Evolutionary conservation across 345 rosid genomes (phyloP).

Genomic region (Pistacia atlantica): DNA sequence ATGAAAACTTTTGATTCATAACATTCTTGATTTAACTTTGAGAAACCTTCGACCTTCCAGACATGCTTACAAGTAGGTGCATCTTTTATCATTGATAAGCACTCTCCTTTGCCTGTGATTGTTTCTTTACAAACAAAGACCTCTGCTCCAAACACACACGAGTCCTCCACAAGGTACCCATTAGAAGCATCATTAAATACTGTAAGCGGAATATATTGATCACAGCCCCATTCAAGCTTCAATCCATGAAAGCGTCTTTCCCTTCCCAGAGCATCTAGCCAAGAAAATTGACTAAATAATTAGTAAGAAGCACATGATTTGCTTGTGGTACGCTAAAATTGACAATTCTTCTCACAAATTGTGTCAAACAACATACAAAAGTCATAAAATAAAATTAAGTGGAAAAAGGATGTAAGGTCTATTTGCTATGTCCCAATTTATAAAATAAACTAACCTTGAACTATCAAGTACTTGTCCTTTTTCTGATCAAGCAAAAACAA

Average conservation of each 20-base stretch:
- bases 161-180: conserved; percentile 44
- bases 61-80: conserved; percentile 5
- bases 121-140: conserved; percentile 42
- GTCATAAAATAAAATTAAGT: background rate
- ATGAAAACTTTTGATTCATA: background rate
- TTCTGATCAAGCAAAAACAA: conserved; percentile 53
- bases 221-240: conserved; percentile 47
- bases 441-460: conserved; percentile 33
- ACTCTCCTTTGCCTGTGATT: conserved; percentile 36
- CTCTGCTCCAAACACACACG: conserved; percentile 47
- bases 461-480: conserved; percentile 31
- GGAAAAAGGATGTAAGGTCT: background rate
- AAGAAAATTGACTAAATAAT: conserved; percentile 3
- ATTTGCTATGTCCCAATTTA: too few species aligned
- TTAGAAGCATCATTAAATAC: conserved; percentile 28
- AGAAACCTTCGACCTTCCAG: conserved; percentile 47
- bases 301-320: background rate
- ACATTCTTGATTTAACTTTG: conserved; percentile 12
- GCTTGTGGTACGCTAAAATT: background rate
- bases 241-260: conserved; percentile 38
- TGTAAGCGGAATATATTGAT: conserved; percentile 29
- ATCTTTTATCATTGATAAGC: conserved; percentile 32
- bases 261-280: conserved; percentile 34
- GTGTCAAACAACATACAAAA: too few species aligned
- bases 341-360: too few species aligned